Percentiles rank a stretch among this genome's conserved stretches.
Conservation (phyloP, 306 rosid genomes). For the Prosopis cineraria region DNA sequence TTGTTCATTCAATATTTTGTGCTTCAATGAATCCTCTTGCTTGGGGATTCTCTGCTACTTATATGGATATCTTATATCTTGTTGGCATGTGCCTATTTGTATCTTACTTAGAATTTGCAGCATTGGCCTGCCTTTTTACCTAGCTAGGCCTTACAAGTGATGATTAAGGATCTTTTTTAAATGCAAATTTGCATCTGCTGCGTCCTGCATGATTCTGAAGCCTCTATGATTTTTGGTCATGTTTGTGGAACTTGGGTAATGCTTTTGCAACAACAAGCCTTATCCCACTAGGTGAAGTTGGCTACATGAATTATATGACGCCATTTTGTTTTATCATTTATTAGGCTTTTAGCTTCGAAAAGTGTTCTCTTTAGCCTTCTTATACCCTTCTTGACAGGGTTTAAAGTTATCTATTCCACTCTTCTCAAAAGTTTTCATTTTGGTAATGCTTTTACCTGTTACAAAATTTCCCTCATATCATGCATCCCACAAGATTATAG, state of each 20-base stretch:
- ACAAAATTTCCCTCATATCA: not conserved
- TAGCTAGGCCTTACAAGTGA: not conserved
- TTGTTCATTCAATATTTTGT: not conserved
- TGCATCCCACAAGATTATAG: not conserved
- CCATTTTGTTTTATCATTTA: too few relatives aligned
- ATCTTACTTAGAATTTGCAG: not conserved
- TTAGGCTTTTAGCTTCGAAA: too few relatives aligned
- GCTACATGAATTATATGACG: too few relatives aligned
- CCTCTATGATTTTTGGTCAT: slow-evolving; percentile 5
- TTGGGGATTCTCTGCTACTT: not conserved
- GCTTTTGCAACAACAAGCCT: too few relatives aligned
- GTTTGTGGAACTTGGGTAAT: not conserved
- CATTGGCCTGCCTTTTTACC: not conserved
- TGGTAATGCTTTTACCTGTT: not conserved
- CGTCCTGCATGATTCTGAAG: not conserved
- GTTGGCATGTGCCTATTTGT: not conserved
- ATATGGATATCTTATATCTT: not conserved
- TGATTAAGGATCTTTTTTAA: not conserved
- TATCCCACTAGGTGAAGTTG: too few relatives aligned
- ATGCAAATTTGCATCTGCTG: not conserved
- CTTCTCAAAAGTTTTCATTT: too few relatives aligned
- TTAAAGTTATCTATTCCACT: too few relatives aligned
- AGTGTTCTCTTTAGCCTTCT: too few relatives aligned
- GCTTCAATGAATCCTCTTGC: not conserved
- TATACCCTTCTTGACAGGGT: too few relatives aligned